Conservation (phyloP, 2,329 filamentous ascomycete genomes). For the Dactylellina sp. region DNA sequence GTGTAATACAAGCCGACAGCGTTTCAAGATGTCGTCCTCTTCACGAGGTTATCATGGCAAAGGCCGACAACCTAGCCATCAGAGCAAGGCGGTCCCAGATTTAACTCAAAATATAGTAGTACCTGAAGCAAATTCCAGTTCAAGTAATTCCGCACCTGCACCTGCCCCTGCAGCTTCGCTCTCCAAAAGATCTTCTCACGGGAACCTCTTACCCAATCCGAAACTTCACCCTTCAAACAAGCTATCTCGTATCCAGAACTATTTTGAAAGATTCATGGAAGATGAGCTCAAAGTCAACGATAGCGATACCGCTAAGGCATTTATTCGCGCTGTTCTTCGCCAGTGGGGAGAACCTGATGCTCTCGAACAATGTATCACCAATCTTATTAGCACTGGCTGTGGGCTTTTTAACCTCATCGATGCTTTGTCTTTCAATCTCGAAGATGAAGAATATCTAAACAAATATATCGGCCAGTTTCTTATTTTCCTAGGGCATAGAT, state of each 20-base stretch:
- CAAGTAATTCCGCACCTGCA: not conserved
- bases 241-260: conserved; percentile 1
- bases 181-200: conserved; percentile 9
- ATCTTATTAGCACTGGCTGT: not conserved
- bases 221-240: not conserved
- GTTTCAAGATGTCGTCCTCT: conserved; percentile 3
- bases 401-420: conserved; percentile 21
- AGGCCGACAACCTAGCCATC: not conserved
- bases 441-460: conserved; percentile 27
- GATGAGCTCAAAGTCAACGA: conserved; percentile 15
- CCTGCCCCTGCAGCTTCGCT: not conserved
- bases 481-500: conserved; percentile 24
- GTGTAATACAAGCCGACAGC: not conserved
- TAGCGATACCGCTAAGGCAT: conserved; percentile 1
- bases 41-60: not conserved
- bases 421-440: conserved; percentile 15
- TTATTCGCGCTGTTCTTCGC: conserved; percentile 27
- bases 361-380: conserved; percentile 16
- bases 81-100: not conserved
- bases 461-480: conserved; percentile 33
- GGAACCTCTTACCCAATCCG: conserved; percentile 8
- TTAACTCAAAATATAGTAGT: not conserved
- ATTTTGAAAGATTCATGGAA: conserved; percentile 6
- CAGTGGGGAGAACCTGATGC: conserved; percentile 17
- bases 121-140: not conserved